Evolutionary conservation across 371 early-diverging fungal species (phyloP).

Genomic region (Parasitella parasitica): DNA sequence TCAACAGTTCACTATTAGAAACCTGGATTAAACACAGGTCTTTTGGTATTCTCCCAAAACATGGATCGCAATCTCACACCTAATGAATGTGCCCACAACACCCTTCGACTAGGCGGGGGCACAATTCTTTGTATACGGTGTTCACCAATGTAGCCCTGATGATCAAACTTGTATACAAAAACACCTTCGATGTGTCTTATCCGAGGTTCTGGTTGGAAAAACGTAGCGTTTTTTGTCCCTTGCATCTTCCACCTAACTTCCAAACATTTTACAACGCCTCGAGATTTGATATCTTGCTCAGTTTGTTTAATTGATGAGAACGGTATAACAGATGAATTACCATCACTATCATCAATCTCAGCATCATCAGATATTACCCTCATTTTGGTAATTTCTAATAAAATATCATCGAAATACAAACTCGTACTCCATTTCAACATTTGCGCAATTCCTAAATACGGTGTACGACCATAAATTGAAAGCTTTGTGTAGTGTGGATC

Average conservation of each 20-base stretch:
- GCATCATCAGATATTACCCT: slow-evolving; percentile 32
- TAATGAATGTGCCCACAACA: slow-evolving; percentile 47
- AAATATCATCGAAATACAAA: slow-evolving; percentile 47
- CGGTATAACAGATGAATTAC: not conserved
- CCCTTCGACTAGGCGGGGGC: slow-evolving; percentile 58
- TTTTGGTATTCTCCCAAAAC: slow-evolving; percentile 22
- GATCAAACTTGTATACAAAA: slow-evolving; percentile 56
- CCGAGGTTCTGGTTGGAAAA: slow-evolving; percentile 8
- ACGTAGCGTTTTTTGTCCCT: slow-evolving; percentile 41
- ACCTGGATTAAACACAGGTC: slow-evolving; percentile 26
- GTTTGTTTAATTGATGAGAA: slow-evolving; percentile 16
- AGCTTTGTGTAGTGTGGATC: slow-evolving; percentile 58
- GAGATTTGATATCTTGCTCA: slow-evolving; percentile 13
- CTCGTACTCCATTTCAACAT: slow-evolving; percentile 54
- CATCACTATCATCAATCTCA: slow-evolving; percentile 8
- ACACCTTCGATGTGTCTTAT: slow-evolving; percentile 46
- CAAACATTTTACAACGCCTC: slow-evolving; percentile 26
- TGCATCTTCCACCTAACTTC: slow-evolving; percentile 58
- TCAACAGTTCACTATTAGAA: slow-evolving; percentile 5
- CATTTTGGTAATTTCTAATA: slow-evolving; percentile 37
- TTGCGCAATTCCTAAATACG: slow-evolving; percentile 50
- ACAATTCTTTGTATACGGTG: slow-evolving; percentile 62
- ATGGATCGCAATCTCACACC: slow-evolving; percentile 46
- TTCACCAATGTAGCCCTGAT: slow-evolving; percentile 50
- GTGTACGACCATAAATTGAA: slow-evolving; percentile 46